Evolutionary conservation across 208 protist genomes (phyloP).

Genomic region (Trypanosoma cruzi): DNA sequence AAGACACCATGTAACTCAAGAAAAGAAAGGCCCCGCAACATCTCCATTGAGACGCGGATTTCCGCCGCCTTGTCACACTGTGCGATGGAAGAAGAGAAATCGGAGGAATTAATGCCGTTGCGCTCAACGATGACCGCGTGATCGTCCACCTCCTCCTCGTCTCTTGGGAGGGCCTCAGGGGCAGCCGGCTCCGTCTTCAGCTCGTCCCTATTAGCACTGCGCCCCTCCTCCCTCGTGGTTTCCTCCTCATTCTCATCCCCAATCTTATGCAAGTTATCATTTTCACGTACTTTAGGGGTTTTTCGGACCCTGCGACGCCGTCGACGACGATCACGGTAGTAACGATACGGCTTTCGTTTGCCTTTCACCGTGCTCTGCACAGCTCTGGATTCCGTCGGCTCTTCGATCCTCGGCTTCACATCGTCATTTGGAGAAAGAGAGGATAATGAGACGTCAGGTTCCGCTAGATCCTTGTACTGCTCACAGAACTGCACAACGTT

Average conservation of each 20-base stretch:
- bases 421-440: constrained; percentile 4
- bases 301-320: constrained; percentile 16
- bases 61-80: too few species aligned
- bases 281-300: neutral
- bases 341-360: constrained; percentile 15
- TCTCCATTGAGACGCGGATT: constrained; percentile 1
- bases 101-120: neutral
- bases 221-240: neutral
- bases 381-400: neutral
- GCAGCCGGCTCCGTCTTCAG: neutral
- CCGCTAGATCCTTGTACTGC: constrained; percentile 52
- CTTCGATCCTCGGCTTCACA: neutral
- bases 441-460: constrained; percentile 40
- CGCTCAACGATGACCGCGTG: neutral
- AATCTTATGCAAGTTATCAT: neutral
- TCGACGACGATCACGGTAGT: constrained; percentile 38
- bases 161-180: neutral
- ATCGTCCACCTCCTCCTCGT: neutral
- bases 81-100: neutral
- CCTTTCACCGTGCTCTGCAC: neutral
- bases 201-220: neutral
- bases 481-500: constrained; percentile 82
- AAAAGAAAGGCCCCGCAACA: constrained; percentile 23
- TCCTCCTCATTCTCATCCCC: constrained; percentile 18
- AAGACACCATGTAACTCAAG: constrained; percentile 25